These are phyloP conservation scores for Aspergillus candidus DNA, from an alignment of 2,329 filamentous ascomycete genomes.

Conservation along the genomic window DNA sequence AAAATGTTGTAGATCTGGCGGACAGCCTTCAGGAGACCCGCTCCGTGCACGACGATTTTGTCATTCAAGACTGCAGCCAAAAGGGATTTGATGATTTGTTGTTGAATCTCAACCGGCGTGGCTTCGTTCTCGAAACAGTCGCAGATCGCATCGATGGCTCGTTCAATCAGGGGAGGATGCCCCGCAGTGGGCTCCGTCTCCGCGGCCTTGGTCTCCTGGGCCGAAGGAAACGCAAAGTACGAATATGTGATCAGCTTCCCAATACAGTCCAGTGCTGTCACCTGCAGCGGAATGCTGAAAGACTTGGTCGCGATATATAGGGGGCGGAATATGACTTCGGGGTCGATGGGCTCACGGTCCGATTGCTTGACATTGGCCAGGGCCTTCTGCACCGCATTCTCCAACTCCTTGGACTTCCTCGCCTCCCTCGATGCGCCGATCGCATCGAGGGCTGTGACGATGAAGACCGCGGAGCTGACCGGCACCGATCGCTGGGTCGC, in stretches of 20 bases:
- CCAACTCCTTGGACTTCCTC: conserved; percentile 74
- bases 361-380: conserved; percentile 79
- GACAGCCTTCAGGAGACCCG: conserved; percentile 90
- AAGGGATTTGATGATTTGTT: conserved; percentile 97
- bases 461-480: conserved; percentile 92
- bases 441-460: conserved; percentile 84
- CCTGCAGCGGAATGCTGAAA: conserved; percentile 76
- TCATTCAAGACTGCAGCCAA: conserved; percentile 94
- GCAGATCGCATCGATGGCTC: conserved; percentile 98
- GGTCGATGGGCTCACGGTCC: conserved; percentile 74
- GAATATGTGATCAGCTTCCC: conserved; percentile 98
- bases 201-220: conserved; percentile 20
- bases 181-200: conserved; percentile 22
- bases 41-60: conserved; percentile 97
- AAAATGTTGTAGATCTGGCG: conserved; percentile 99
- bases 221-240: conserved; percentile 75
- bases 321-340: conserved; percentile 86
- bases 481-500: conserved; percentile 52
- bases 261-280: conserved; percentile 91
- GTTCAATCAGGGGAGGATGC: conserved; percentile 77
- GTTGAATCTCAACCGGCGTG: conserved; percentile 83
- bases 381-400: conserved; percentile 73
- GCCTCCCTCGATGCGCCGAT: conserved; percentile 91
- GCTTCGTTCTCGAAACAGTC: conserved; percentile 98
- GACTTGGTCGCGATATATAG: conserved; percentile 85